Evolutionary conservation across 768 basidiomycete species (phyloP), one percentile per base, ranked within the genome.

Genomic region (Pisolithus microcarpus): DNA sequence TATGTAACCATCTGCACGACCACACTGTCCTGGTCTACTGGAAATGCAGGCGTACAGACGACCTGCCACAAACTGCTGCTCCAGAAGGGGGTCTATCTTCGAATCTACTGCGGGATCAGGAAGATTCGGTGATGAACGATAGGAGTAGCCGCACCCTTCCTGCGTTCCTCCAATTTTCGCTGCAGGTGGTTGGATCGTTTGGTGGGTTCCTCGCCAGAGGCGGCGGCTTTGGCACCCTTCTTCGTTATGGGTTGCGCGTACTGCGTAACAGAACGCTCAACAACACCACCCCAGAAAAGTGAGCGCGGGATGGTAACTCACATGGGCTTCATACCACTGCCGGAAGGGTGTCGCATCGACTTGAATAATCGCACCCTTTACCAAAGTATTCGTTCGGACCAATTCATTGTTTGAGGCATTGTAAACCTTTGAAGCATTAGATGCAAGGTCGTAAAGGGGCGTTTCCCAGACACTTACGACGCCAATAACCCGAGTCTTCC

Each of bases 401-500:
- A 98, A 84, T 75, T 99, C 96, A 76, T 99, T 99, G 84, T 98
- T 99, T 57, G 96, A 94, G 43, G 96, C 84, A 71, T 98, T 99
- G 83, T 98, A 99, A 45, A 92, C 89, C 92, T 94, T 56, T 4
- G 40, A 34, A 38, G 36, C 15, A 26, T 50, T 7, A 28, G 23
- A 38, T 13, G 26, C 44, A 7, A 31, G 13, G 43, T 44, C 49
- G 30, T 30, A 10, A 23, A 51, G 31, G 4, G n/a, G 43, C 38
- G 48, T 42, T 23, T 10, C 7, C 28, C 30, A 13, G 46, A 43
- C 43, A 84, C 88, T 68, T 72, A 96, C 95, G 58, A 98, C 96
- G 74, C 85, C 76, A 71, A 98, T 90, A 68, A 99, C 80, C 65
- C 96, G 85, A 43, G 95, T 96, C 81, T 98, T 99, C 75, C 79